Evolutionary conservation across 2,329 filamentous ascomycete species (phyloP).

Genomic region (Epicoccum nigrum): DNA sequence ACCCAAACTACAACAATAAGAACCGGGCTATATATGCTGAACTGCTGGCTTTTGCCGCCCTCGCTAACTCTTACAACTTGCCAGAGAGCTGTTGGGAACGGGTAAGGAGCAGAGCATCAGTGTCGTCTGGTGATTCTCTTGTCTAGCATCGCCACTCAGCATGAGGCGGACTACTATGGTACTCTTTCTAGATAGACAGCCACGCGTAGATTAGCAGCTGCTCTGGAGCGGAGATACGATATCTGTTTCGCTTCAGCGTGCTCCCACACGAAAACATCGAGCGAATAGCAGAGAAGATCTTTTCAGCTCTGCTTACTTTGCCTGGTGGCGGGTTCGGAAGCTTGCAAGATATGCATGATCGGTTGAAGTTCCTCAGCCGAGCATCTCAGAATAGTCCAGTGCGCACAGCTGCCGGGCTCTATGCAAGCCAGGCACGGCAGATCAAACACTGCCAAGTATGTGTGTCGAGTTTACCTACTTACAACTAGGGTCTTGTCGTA

Average conservation of each 20-base stretch:
- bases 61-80: too few species aligned
- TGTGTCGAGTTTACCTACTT: neutral
- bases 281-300: neutral
- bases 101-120: too few species aligned
- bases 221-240: constrained; percentile 26
- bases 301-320: constrained; percentile 1
- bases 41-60: too few species aligned
- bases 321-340: neutral
- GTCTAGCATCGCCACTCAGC: neutral
- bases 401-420: neutral
- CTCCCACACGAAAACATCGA: neutral
- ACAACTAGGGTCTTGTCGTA: neutral
- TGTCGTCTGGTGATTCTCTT: too few species aligned
- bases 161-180: neutral
- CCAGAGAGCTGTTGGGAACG: too few species aligned
- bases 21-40: too few species aligned
- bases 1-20: too few species aligned
- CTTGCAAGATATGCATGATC: constrained; percentile 4
- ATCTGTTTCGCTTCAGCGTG: constrained; percentile 16
- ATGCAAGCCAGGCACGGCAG: constrained; percentile 4
- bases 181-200: neutral
- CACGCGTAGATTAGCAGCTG: constrained; percentile 20
- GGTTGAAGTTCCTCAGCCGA: neutral
- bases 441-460: neutral
- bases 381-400: constrained; percentile 9